Conservation (phyloP, 2,329 filamentous ascomycete species). For the Penicillium palitans region DNA sequence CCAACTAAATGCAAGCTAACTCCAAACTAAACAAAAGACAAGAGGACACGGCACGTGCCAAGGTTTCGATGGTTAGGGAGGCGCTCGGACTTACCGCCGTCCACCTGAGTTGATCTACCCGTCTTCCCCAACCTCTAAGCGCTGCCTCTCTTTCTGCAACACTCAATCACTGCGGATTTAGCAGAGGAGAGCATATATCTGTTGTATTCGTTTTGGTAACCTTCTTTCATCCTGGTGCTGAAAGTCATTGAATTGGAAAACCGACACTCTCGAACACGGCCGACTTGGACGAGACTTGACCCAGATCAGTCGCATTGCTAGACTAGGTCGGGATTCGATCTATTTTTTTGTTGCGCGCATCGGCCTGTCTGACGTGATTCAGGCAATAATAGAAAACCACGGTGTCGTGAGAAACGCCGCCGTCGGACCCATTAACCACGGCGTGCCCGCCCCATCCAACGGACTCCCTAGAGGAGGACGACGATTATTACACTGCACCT, state of each 20-base stretch:
- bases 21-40: neutral
- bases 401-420: slow-evolving; percentile 34
- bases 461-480: slow-evolving; percentile 43
- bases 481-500: slow-evolving; percentile 42
- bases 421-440: slow-evolving; percentile 42
- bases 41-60: slow-evolving; percentile 10
- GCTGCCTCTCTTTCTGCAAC: slow-evolving; percentile 7
- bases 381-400: slow-evolving; percentile 21
- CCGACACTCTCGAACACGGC: neutral
- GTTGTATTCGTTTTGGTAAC: neutral
- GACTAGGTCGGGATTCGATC: neutral
- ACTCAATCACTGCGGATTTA: slow-evolving; percentile 1
- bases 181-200: neutral
- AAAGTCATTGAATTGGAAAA: neutral
- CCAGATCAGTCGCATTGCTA: slow-evolving; percentile 3
- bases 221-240: neutral
- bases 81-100: slow-evolving; percentile 22
- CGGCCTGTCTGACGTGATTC: slow-evolving; percentile 1
- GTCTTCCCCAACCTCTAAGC: slow-evolving; percentile 18
- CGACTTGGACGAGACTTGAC: neutral
- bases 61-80: slow-evolving; percentile 8
- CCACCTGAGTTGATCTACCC: slow-evolving; percentile 10
- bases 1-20: neutral
- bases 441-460: slow-evolving; percentile 43
- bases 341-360: neutral